These are phyloP conservation scores for Candida montana DNA, from an alignment of 805 yeast genomes.

Conservation along the genomic window DNA sequence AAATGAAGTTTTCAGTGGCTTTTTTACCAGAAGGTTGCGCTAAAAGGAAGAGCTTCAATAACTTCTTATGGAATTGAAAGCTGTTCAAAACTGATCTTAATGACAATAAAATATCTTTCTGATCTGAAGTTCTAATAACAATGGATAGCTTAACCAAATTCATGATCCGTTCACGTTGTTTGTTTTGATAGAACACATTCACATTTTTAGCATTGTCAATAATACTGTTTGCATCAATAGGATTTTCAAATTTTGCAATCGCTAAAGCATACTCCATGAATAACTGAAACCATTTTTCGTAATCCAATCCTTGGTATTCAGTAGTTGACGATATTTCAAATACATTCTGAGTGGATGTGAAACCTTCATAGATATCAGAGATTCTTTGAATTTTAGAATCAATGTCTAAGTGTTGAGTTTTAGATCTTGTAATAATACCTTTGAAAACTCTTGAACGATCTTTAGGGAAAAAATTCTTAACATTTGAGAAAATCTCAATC, in stretches of 20 bases:
- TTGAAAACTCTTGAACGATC: conserved; percentile 67
- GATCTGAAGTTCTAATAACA: conserved; percentile 44
- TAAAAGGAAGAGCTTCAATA: conserved; percentile 60
- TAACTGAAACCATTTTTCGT: conserved; percentile 79
- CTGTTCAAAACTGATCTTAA: conserved; percentile 60
- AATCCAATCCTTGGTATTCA: conserved; percentile 68
- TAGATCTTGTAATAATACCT: conserved; percentile 58
- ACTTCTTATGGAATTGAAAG: conserved; percentile 70
- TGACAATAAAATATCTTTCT: conserved; percentile 46
- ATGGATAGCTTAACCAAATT: conserved; percentile 66
- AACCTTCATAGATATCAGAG: conserved; percentile 57
- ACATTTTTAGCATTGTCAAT: conserved; percentile 72
- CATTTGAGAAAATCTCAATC: conserved; percentile 75
- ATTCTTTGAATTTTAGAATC: conserved; percentile 71
- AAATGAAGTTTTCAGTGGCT: conserved; percentile 58
- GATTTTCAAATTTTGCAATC: conserved; percentile 52
- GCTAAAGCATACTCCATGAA: conserved; percentile 75
- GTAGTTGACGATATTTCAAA: conserved; percentile 42
- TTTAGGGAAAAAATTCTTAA: conserved; percentile 70
- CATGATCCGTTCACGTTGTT: conserved; percentile 52
- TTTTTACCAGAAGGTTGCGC: conserved; percentile 57
- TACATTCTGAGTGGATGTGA: conserved; percentile 37
- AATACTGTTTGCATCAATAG: conserved; percentile 61
- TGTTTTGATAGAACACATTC: conserved; percentile 70
- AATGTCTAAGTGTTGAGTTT: conserved; percentile 56